Conservation (phyloP, 768 basidiomycete species). For the Amyloporia xantha region DNA sequence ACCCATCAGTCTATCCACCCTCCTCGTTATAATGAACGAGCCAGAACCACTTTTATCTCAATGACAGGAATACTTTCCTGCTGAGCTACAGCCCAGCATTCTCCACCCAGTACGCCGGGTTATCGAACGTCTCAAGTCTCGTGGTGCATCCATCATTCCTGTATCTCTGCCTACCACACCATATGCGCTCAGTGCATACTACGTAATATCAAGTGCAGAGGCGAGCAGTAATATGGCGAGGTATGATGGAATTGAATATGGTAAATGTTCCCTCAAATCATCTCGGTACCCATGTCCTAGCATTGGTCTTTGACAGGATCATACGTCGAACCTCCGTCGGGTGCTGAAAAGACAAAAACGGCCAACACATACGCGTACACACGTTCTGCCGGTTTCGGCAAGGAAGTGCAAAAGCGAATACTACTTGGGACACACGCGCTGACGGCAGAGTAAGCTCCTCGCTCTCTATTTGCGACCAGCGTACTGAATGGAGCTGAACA, state of each 20-base stretch:
- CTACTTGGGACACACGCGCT: slow-evolving; percentile 88
- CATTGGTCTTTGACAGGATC: slow-evolving; percentile 37
- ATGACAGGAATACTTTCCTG: slow-evolving; percentile 71
- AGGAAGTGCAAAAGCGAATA: slow-evolving; percentile 81
- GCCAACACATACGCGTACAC: slow-evolving; percentile 57
- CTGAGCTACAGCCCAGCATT: slow-evolving; percentile 47
- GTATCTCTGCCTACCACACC: slow-evolving; percentile 65
- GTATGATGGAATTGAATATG: slow-evolving; percentile 85
- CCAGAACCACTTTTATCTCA: neutral
- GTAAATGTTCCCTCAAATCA: slow-evolving; percentile 26
- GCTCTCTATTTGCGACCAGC: too few relatives aligned
- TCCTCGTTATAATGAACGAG: neutral
- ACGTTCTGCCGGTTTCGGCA: slow-evolving; percentile 69
- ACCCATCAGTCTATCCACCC: neutral
- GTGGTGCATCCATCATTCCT: slow-evolving; percentile 63
- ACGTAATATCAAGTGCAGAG: slow-evolving; percentile 92
- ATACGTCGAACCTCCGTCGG: slow-evolving; percentile 38
- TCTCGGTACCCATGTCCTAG: neutral
- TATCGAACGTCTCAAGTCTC: slow-evolving; percentile 34
- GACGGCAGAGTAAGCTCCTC: slow-evolving; percentile 72
- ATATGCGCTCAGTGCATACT: slow-evolving; percentile 88
- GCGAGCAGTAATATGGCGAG: slow-evolving; percentile 88
- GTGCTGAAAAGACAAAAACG: slow-evolving; percentile 40
- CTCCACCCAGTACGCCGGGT: slow-evolving; percentile 38
- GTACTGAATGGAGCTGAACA: too few relatives aligned